Base-by-base conservation (phyloP, 768 basidiomycete species). In the Phylloporus sp. region DNA sequence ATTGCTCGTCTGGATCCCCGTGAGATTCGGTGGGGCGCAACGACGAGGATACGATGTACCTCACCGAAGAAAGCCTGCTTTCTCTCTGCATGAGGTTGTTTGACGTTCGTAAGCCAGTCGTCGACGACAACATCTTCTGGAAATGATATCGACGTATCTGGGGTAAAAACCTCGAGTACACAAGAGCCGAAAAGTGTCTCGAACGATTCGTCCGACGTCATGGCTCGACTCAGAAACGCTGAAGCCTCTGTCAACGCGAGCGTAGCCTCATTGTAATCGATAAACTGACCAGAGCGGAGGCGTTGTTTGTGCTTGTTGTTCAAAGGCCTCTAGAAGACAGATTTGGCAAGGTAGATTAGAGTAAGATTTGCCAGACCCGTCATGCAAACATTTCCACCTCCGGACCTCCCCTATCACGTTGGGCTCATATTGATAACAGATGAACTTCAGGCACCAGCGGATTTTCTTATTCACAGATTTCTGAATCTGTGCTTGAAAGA, bases 11-110 rank as follows among this genome's bases (percentile, higher is more conserved):
- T 81, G 54, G 55, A 59, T 44, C 45, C 40, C 38, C 10, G 47
- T 58, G 44, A 61, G 53, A 40, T 55, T 45, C 43, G 54, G 45
- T 43, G 46, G 27, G 35, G 36, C 34, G 38, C 28, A 38, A 46
- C 9, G 57, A 41, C 22, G 36, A 29, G 26, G 11, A 38, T 54
- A 37, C 45, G 32, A 46, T 61, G 51, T 53, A 52, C 66, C 76
- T 61, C 60, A 86, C 87, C 87, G 55, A 88, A 90, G 69, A 86
- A 90, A 2, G 84, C 83, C 56, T 82, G 76, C 44, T 71, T 75
- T 58, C 84, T 71, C 50, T 86, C 81, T 14, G 70, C 64, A 6
- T 61, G 60, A 15, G 66, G 66, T 9, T 69, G 62, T 34, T 68
- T 69, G 18, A 82, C 63, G 17, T 64, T 69, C 3, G 61, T 52